These are phyloP conservation scores for Juncus inflexus DNA, from an alignment of 176 grass and related monocot species.

Conservation along the genomic window DNA sequence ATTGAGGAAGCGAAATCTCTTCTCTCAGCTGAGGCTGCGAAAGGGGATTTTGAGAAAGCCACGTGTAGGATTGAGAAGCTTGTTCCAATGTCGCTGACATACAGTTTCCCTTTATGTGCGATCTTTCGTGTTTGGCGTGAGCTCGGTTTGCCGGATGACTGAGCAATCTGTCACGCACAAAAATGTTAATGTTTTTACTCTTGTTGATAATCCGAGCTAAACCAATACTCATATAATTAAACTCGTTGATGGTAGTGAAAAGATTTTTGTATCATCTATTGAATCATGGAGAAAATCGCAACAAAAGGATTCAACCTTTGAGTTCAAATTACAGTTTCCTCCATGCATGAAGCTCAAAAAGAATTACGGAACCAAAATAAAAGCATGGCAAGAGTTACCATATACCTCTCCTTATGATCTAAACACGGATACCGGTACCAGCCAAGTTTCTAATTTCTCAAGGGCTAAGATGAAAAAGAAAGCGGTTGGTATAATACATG, in stretches of 20 bases:
- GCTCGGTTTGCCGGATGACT: conserved; percentile 66
- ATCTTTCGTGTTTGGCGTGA: conserved; percentile 80
- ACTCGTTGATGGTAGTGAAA: conserved; percentile 33
- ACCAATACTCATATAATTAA: conserved; percentile 53
- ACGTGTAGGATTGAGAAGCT: conserved; percentile 35
- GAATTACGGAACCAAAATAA: conserved; percentile 50
- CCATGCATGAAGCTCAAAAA: conserved; percentile 62
- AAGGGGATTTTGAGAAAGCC: conserved; percentile 5
- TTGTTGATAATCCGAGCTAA: conserved; percentile 40
- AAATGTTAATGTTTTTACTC: conserved; percentile 46
- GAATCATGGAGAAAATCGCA: conserved; percentile 37
- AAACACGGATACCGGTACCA: neutral
- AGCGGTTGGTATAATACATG: conserved; percentile 70
- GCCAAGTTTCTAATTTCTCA: conserved; percentile 34
- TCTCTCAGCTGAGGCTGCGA: conserved; percentile 33
- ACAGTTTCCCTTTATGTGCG: conserved; percentile 51
- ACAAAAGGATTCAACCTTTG: conserved; percentile 23
- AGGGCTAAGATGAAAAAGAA: conserved; percentile 76
- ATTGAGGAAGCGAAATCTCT: conserved; percentile 37
- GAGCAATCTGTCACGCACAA: conserved; percentile 48
- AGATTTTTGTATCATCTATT: conserved; percentile 30
- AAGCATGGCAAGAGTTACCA: conserved; percentile 53
- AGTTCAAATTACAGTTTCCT: conserved; percentile 62
- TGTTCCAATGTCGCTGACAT: conserved; percentile 53
- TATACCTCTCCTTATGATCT: conserved; percentile 45